A percentile compares a stretch with the other conserved stretches of the same genome.
Evolutionary conservation across 257 asterid species (phyloP).

Genomic region (Coffea canephora): DNA sequence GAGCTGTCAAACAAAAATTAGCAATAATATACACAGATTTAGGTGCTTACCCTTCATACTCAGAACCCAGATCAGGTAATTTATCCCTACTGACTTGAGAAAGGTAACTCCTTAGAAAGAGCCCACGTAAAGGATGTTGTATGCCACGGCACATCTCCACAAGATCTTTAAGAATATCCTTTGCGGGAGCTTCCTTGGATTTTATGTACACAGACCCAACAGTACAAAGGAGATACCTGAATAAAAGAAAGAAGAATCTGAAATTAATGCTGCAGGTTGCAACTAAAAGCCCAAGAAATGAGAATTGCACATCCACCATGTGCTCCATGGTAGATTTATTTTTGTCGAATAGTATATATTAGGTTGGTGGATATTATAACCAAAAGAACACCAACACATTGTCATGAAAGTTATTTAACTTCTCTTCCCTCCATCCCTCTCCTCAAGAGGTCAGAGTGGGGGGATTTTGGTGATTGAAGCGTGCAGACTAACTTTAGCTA

Average conservation of each 20-base stretch:
- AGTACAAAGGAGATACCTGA: constrained; percentile 92
- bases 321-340: neutral
- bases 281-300: neutral
- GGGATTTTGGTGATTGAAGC: neutral
- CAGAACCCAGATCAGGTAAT: constrained; percentile 95
- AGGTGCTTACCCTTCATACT: constrained; percentile 86
- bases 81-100: constrained; percentile 98
- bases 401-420: neutral
- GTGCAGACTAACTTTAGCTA: neutral
- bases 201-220: constrained; percentile 94
- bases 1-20: neutral
- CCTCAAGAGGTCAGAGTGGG: neutral
- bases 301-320: neutral
- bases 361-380: neutral
- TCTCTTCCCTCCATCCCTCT: neutral
- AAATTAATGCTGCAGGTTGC: constrained; percentile 1
- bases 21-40: neutral
- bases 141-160: constrained; percentile 99
- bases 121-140: constrained; percentile 97
- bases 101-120: constrained; percentile 91
- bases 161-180: constrained; percentile 94
- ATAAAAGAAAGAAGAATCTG: constrained; percentile 22
- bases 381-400: neutral
- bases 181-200: constrained; percentile 98
- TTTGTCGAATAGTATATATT: neutral